phyloP scores from a whole-genome alignment of 108 stramenopile species.

The Pelagomonas calceolata region DNA sequence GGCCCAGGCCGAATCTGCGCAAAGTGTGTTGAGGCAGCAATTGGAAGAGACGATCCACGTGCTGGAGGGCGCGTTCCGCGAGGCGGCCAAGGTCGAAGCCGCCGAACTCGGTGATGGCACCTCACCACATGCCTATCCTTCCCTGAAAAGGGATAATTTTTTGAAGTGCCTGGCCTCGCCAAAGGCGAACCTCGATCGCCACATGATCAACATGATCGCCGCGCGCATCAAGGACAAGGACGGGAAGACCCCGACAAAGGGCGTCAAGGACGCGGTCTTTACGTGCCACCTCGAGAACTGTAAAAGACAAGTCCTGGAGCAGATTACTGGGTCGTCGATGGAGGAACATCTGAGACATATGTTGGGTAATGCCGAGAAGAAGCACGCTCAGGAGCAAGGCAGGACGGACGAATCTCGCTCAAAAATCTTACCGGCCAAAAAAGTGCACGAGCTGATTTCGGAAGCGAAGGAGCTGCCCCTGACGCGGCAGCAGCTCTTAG shows the following conservation, averaged over 20 bases:
- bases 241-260: neutral
- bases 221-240: neutral
- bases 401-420: neutral
- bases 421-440: neutral
- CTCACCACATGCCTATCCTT: too few species aligned
- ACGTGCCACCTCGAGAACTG: neutral
- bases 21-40: neutral
- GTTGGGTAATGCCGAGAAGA: neutral
- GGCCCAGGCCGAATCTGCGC: neutral
- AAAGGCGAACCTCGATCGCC: neutral
- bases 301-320: neutral
- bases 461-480: constrained; percentile 8
- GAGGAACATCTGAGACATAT: neutral
- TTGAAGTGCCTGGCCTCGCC: neutral
- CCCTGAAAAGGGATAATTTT: neutral
- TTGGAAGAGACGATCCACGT: neutral
- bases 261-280: neutral
- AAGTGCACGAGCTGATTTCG: neutral
- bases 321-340: neutral
- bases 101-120: neutral
- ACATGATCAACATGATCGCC: neutral
- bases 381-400: neutral
- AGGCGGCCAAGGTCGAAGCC: neutral
- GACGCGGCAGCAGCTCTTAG: neutral
- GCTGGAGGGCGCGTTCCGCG: neutral